Base-by-base conservation (phyloP, 2,329 filamentous ascomycete genomes). In the Zymoseptoria pseudotritici region DNA sequence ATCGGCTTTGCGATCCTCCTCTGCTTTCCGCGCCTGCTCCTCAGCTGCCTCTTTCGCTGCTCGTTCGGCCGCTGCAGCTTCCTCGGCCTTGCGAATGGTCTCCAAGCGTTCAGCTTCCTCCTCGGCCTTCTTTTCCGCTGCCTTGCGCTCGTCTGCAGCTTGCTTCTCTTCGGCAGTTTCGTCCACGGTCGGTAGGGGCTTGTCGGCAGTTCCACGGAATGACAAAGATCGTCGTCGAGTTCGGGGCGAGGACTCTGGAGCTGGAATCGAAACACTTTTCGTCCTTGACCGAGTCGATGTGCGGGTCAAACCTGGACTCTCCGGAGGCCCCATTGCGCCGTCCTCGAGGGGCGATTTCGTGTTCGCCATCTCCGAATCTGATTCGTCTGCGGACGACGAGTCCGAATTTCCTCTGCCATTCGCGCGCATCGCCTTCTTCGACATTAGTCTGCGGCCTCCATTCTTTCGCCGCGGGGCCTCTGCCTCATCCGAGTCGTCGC, bases 361-460 rank as follows among this genome's bases (percentile, higher is more conserved):
- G 24, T 60, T 62, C 19, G 58, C 65, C 26, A 61, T 58, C 21
- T 68, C 67, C 21, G 63, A 66, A 52, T 58, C 63, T 24, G 60
- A 67, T 24, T 65, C 67, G 6, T 70, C 67, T 5, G 22, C 52
- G 20, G 67, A 71, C 8, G 67, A 67, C 2, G 66, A 64, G 10
- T 71, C 69, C n/a, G 66, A 69, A 19, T 59, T 62, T 56, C 65
- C 63, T 56, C 68, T 69, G 20, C 68, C 67, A 56, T 65, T 70
- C 2, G 70, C 70, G 21, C 70, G 69, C 67, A 74, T 72, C 20
- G 72, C 72, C 55, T 67, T 67, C 58, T 69, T 69, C 46, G 71
- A 73, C 66, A 74, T 70, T 31, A 74, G 61, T 52, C 72, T 64
- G 52, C 71, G 66, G 46, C 52, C 52, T 11, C 68, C 68, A 56